These are phyloP conservation scores for Sphaerobolus stellatus DNA, from an alignment of 1,284 basidiomycete species.

Conservation along the genomic window DNA sequence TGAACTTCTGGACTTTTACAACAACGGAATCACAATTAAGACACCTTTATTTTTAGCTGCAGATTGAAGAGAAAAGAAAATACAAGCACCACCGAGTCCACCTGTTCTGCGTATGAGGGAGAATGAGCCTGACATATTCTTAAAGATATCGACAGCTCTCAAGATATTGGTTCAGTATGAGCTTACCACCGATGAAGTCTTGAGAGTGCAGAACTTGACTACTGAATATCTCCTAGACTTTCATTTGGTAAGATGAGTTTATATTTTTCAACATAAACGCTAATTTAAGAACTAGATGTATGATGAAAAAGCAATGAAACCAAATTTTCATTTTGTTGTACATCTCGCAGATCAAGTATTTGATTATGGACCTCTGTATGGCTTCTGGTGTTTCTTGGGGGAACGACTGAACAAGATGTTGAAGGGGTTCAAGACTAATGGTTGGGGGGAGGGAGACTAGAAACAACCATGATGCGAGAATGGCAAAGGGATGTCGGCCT, in stretches of 20 bases:
- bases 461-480: conserved; percentile 29
- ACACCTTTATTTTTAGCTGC: conserved; percentile 19
- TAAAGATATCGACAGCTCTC: conserved; percentile 18
- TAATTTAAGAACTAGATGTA: conserved; percentile 21
- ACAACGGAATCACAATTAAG: conserved; percentile 23
- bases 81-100: conserved; percentile 8
- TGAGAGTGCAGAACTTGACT: conserved; percentile 12
- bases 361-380: conserved; percentile 29
- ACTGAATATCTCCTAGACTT: conserved; percentile 20
- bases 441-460: conserved; percentile 33
- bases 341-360: conserved; percentile 26
- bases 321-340: conserved; percentile 29
- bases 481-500: conserved; percentile 19
- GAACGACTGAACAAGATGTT: conserved; percentile 31
- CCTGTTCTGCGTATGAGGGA: conserved; percentile 14
- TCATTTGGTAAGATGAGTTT: conserved; percentile 16
- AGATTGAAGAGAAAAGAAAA: neutral
- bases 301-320: conserved; percentile 24
- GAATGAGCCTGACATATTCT: conserved; percentile 19
- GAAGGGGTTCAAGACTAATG: conserved; percentile 28
- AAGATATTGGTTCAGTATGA: conserved; percentile 20
- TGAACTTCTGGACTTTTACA: conserved; percentile 32
- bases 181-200: conserved; percentile 8
- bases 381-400: conserved; percentile 30
- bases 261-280: neutral